Conservation (phyloP, 1,284 basidiomycete genomes). For the Exsudoporus floridanus region DNA sequence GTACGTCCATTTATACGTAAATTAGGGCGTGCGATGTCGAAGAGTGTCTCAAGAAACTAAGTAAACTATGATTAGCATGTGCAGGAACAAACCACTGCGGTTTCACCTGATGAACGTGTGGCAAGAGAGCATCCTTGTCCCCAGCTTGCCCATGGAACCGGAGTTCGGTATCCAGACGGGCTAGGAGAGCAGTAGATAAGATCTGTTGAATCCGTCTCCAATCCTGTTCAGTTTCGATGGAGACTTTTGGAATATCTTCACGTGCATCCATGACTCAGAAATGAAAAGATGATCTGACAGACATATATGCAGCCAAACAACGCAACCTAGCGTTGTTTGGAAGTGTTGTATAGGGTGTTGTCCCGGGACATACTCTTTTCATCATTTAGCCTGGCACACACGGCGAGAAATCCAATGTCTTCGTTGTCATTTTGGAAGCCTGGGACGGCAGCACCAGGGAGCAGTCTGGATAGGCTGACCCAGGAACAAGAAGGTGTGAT, state of each 20-base stretch:
- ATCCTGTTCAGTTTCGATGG: slow-evolving; percentile 59
- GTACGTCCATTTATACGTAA: slow-evolving; percentile 78
- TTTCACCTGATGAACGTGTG: slow-evolving; percentile 51
- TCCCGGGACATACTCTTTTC: background rate
- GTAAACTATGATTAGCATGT: background rate
- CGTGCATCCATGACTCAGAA: slow-evolving; percentile 35
- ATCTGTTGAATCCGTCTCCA: slow-evolving; percentile 59
- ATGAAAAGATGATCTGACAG: too few species aligned
- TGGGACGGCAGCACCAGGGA: slow-evolving; percentile 83
- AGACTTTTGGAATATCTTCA: slow-evolving; percentile 64
- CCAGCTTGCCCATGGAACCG: slow-evolving; percentile 31
- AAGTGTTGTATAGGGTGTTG: background rate
- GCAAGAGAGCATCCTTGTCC: slow-evolving; percentile 47
- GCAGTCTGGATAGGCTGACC: slow-evolving; percentile 79
- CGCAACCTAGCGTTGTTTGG: slow-evolving; percentile 16
- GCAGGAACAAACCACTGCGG: background rate
- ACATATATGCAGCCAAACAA: too few species aligned
- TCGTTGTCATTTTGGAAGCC: slow-evolving; percentile 77
- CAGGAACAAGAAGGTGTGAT: slow-evolving; percentile 73
- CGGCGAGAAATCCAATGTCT: slow-evolving; percentile 25
- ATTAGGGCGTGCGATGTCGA: slow-evolving; percentile 66
- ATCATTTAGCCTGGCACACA: background rate
- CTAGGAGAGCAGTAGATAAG: slow-evolving; percentile 46
- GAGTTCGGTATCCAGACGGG: slow-evolving; percentile 45
- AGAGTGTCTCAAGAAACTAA: slow-evolving; percentile 62